These are phyloP conservation scores for Phlebiopsis gigantea DNA, from an alignment of 768 basidiomycete species.

Conservation along the genomic window DNA sequence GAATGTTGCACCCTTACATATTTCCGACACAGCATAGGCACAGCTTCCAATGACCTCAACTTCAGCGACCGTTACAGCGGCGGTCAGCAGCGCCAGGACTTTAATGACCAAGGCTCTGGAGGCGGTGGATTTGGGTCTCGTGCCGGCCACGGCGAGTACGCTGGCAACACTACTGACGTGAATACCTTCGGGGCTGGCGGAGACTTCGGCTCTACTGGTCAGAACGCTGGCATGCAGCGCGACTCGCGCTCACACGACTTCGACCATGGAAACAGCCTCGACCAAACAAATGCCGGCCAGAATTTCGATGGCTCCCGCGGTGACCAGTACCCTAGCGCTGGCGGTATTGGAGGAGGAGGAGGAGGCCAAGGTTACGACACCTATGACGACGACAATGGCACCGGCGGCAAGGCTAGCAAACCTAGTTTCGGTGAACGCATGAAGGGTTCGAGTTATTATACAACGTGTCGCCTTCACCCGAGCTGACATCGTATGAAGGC, in stretches of 20 bases:
- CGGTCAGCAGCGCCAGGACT: neutral
- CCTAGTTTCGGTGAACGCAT: conserved; percentile 11
- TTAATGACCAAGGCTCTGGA: too few species aligned
- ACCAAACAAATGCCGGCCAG: neutral
- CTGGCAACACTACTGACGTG: conserved; percentile 11
- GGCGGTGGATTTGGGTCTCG: neutral
- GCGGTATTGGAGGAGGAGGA: too few species aligned
- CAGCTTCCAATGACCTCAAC: conserved; percentile 1
- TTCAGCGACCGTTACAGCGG: neutral
- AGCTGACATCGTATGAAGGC: conserved; percentile 1
- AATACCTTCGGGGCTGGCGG: conserved; percentile 8
- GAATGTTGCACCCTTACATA: neutral
- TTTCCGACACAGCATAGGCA: neutral
- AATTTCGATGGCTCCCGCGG: neutral
- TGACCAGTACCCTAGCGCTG: neutral
- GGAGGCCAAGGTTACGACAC: neutral
- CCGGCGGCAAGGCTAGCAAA: conserved; percentile 4
- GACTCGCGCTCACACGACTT: neutral
- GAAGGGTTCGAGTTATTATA: conserved; percentile 3
- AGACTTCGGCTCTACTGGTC: conserved; percentile 6
- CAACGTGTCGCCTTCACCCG: too few species aligned
- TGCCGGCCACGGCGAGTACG: neutral
- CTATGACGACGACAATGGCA: neutral
- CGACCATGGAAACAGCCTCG: neutral
- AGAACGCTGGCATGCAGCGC: neutral